These are phyloP conservation scores for Cladosporium cucumerinum DNA, from an alignment of 2,329 filamentous ascomycete genomes.

Conservation along the genomic window DNA sequence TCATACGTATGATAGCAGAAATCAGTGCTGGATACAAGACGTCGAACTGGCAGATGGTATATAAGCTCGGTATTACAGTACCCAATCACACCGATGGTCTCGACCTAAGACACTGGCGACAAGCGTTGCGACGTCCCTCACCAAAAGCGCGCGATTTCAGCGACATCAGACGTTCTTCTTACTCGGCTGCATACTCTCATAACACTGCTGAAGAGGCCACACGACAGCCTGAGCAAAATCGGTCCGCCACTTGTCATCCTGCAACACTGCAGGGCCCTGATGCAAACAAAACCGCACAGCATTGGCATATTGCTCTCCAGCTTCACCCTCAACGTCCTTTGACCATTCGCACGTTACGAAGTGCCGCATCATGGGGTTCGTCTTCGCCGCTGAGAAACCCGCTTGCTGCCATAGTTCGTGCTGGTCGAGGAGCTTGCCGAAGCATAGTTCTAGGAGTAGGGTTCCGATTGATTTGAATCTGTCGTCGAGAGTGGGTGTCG, in stretches of 20 bases:
- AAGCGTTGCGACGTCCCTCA: no score
- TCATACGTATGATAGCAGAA: no score
- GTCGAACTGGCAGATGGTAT: no score
- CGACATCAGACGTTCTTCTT: not conserved
- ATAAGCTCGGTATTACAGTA: no score
- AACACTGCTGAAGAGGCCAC: conserved; percentile 17
- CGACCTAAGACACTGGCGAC: no score
- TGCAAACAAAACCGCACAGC: conserved; percentile 20
- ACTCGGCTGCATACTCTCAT: conserved; percentile 7
- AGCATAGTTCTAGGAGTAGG: conserved; percentile 21
- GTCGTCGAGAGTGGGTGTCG: not conserved
- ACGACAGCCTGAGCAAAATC: conserved; percentile 21
- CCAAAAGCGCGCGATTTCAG: no score
- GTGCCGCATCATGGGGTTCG: conserved; percentile 18
- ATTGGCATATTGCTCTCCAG: conserved; percentile 19
- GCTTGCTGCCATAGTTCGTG: conserved; percentile 15
- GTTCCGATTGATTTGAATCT: conserved; percentile 19
- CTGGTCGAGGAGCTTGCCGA: conserved; percentile 16
- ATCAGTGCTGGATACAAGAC: no score
- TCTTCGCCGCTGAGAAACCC: not conserved
- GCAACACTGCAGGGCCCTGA: conserved; percentile 12
- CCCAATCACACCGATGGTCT: no score
- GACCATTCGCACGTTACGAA: conserved; percentile 19
- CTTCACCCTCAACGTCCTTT: conserved; percentile 19
- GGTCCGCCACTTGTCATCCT: conserved; percentile 18